Evolutionary conservation across 2,329 filamentous ascomycete species (phyloP).

Genomic region (Tolypocladium ovalisporum): DNA sequence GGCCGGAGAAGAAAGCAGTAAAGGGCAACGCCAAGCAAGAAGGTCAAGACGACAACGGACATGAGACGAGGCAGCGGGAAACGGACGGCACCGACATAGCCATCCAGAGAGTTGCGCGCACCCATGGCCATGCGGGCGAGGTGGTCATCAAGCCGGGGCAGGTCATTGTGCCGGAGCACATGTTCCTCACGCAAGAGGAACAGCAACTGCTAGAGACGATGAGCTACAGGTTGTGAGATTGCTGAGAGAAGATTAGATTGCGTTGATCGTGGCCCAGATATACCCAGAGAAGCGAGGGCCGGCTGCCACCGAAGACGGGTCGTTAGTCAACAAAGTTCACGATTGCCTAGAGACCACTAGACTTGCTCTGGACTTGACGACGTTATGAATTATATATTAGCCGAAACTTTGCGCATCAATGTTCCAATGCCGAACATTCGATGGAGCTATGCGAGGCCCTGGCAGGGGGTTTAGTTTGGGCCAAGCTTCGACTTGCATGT

Average conservation of each 20-base stretch:
- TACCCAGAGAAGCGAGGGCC: neutral
- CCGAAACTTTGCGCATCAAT: neutral
- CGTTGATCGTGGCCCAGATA: neutral
- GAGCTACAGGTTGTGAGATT: slow-evolving; percentile 18
- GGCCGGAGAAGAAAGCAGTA: neutral
- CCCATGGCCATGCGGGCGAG: slow-evolving; percentile 9
- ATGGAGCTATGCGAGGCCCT: neutral
- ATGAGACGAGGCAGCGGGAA: slow-evolving; percentile 1
- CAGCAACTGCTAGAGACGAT: slow-evolving; percentile 22
- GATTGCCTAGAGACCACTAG: too few relatives aligned
- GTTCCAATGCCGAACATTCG: neutral
- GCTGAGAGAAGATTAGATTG: neutral
- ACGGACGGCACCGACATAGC: neutral
- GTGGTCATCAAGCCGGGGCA: slow-evolving; percentile 24
- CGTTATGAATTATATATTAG: too few relatives aligned
- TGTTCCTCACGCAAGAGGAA: slow-evolving; percentile 27
- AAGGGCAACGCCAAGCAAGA: slow-evolving; percentile 2
- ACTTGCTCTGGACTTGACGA: too few relatives aligned
- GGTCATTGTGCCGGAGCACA: slow-evolving; percentile 21
- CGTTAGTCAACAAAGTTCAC: too few relatives aligned
- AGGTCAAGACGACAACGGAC: slow-evolving; percentile 5
- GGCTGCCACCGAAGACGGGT: too few relatives aligned
- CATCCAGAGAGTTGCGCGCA: neutral
- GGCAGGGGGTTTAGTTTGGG: neutral
- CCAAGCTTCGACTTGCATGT: neutral